Evolutionary conservation across 306 rosid genomes (phyloP), one percentile per base, ranked within the genome.

Genomic region (Glycine tomentella): DNA sequence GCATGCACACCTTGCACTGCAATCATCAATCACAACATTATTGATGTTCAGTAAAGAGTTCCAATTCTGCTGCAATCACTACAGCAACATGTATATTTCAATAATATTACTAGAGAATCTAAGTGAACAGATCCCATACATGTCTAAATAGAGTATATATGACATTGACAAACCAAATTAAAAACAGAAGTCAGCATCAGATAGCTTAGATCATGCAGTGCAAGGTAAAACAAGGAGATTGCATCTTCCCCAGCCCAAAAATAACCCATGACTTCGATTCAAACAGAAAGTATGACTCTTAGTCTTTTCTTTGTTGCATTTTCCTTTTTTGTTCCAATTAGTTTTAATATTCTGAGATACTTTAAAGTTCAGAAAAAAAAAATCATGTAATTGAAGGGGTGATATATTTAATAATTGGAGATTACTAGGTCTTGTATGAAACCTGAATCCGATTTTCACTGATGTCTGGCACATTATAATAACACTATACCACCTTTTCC

Each of bases 1-100:
- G 93, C 97, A 92, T 92, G 49, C 97, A 92, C 63, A 92, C 97
- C 91, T 88, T 92, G 91, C 97, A 88, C 91, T 89, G 89, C 90
- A 84, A 58, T 61, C 36, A 51, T 34, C 50, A 73, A 74, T 74
- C 69, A 80, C 61, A 71, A 56, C 56, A 80, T 66, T 51, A 17
- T 25, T 25, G 46, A 57, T 74, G 17, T 52, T 80, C 72, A 71
- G 65, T 72, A 52, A 36, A 57, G 61, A 38, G 20, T 44, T 79
- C 17, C 40, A 56, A 42, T 31, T 68, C 17, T 25, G 17, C 69
- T 8, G 48, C 38, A 14, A 38, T 44, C 81, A 51, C 81, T n/a
- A n/a, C n/a, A n/a, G n/a, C n/a, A n/a, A n/a, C n/a, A n/a, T n/a
- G n/a, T n/a, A n/a, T n/a, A n/a, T n/a, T n/a, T n/a, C n/a, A n/a